Percentiles rank a stretch among this genome's conserved stretches.
Conservation (phyloP, 2,329 filamentous ascomycete genomes). For the Aphanocladium album region DNA sequence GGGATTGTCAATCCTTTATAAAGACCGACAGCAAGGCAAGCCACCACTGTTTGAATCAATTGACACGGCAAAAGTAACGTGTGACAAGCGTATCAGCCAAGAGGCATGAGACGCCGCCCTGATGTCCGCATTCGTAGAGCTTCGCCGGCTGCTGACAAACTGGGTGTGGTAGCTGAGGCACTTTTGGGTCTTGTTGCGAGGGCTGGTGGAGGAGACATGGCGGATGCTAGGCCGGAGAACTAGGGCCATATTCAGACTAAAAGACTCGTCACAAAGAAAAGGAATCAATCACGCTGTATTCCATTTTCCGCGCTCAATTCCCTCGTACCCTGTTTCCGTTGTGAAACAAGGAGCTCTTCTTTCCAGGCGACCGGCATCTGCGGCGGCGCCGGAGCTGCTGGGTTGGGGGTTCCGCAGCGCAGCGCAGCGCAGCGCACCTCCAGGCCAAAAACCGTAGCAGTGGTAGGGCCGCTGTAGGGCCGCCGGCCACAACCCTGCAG, state of each 20-base stretch:
- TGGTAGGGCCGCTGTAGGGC: not conserved
- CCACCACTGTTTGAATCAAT: not conserved
- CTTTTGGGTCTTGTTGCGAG: not conserved
- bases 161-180: not conserved
- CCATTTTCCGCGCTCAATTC: not conserved
- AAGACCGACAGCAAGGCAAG: not conserved
- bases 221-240: not conserved
- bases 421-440: not conserved
- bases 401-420: conserved; percentile 7
- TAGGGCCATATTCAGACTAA: not conserved
- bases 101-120: not conserved
- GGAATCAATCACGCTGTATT: not conserved
- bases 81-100: not conserved
- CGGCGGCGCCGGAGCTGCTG: conserved; percentile 4
- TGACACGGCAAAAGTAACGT: not conserved
- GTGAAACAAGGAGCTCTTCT: conserved; percentile 4
- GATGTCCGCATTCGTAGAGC: not conserved
- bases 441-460: not conserved
- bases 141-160: conserved; percentile 8
- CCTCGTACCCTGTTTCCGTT: not conserved
- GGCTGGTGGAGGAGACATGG: not conserved
- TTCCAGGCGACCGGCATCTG: not conserved
- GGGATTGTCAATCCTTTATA: not conserved
- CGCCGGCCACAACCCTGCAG: not conserved
- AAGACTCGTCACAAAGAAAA: not conserved